These are phyloP conservation scores for Penicillium brasilianum DNA, from an alignment of 2,329 filamentous ascomycete genomes.

Conservation along the genomic window DNA sequence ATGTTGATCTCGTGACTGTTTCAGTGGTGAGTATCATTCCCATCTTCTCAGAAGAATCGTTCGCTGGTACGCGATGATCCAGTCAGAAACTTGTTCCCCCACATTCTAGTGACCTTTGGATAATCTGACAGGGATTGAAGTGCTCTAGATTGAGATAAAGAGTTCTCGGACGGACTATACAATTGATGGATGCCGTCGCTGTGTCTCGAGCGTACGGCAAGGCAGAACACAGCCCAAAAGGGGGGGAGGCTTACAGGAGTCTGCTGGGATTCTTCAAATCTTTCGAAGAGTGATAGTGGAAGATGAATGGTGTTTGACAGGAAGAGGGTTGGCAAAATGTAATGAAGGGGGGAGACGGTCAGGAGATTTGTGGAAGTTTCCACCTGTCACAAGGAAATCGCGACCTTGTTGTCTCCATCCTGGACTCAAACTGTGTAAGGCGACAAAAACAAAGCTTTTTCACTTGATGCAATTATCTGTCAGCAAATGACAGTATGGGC, in stretches of 20 bases:
- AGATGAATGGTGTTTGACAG: background rate
- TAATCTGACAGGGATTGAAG: background rate
- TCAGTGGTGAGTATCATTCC: background rate
- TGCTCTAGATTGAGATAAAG: background rate
- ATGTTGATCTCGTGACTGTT: background rate
- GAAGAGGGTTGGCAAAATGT: background rate
- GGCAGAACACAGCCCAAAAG: background rate
- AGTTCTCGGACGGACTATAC: background rate
- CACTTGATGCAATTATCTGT: background rate
- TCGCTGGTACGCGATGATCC: background rate
- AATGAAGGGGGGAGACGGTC: background rate
- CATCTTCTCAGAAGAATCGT: background rate
- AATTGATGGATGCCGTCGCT: background rate
- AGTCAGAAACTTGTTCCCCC: background rate
- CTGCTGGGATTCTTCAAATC: background rate
- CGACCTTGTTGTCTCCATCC: background rate
- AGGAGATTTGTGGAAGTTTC: background rate
- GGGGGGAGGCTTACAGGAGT: background rate
- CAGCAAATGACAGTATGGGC: background rate
- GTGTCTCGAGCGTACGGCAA: background rate
- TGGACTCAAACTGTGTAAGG: background rate
- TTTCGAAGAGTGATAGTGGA: background rate
- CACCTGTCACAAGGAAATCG: background rate
- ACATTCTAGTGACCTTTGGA: background rate
- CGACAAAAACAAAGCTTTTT: background rate